phyloP scores from a whole-genome alignment of 2,329 filamentous ascomycete genomes.

The Aspergillus quadrilineatus region DNA sequence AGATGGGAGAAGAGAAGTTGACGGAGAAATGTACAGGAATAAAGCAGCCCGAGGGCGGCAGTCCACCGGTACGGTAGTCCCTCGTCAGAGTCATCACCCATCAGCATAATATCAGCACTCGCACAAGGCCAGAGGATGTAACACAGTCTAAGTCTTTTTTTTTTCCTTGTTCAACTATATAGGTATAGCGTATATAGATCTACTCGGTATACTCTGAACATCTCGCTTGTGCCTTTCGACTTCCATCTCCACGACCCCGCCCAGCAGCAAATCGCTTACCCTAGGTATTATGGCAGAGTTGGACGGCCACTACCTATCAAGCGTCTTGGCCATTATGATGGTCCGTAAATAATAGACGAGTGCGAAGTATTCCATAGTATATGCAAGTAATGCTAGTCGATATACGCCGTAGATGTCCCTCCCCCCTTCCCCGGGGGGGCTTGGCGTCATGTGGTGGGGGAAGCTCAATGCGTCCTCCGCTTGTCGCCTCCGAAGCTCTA shows the following conservation, averaged over 20 bases:
- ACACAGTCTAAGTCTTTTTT: background rate
- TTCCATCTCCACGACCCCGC: too few relatives aligned
- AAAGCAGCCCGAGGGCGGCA: background rate
- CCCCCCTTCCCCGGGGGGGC: constrained; percentile 7
- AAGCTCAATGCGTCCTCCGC: constrained; percentile 11
- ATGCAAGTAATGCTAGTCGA: too few relatives aligned
- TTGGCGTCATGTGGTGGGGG: constrained; percentile 23
- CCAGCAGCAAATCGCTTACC: too few relatives aligned
- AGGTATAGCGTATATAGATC: too few relatives aligned
- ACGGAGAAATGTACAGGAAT: constrained; percentile 1
- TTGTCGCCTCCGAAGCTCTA: background rate
- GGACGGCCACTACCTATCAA: too few relatives aligned
- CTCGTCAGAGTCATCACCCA: background rate
- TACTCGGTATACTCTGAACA: too few relatives aligned
- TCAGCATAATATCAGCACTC: background rate
- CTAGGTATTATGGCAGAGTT: too few relatives aligned
- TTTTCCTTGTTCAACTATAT: too few relatives aligned
- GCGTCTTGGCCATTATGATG: too few relatives aligned
- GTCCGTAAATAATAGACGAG: too few relatives aligned
- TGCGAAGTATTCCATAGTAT: too few relatives aligned
- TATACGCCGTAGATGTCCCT: background rate
- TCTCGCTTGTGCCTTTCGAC: too few relatives aligned
- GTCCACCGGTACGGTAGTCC: background rate
- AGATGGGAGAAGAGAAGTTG: background rate
- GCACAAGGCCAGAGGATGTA: background rate